Conservation (phyloP, 1,284 basidiomycete genomes). For the Melampsora abietis-canadensis region DNA sequence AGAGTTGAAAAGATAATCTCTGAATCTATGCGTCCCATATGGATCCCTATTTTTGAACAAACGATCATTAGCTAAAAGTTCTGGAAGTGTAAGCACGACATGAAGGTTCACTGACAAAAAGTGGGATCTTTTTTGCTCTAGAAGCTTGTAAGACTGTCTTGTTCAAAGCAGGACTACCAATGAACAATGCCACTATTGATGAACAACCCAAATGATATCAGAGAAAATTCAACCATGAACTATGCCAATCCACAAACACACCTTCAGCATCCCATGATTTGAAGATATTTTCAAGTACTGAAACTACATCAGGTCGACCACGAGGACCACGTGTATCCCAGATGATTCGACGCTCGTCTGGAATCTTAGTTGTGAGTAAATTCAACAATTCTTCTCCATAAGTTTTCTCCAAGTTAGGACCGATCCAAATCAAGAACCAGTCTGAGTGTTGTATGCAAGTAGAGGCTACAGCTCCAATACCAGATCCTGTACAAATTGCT, state of each 20-base stretch:
- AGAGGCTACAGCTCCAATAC: slow-evolving; percentile 69
- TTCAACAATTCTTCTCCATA: slow-evolving; percentile 70
- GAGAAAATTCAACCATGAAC: not conserved
- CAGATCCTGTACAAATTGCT: slow-evolving; percentile 72
- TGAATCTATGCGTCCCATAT: slow-evolving; percentile 12
- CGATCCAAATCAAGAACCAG: slow-evolving; percentile 69
- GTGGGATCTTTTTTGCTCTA: slow-evolving; percentile 19
- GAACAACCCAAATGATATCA: not conserved
- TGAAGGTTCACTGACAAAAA: slow-evolving; percentile 19
- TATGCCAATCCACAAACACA: slow-evolving; percentile 48
- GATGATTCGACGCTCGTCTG: slow-evolving; percentile 65
- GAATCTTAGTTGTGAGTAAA: slow-evolving; percentile 65
- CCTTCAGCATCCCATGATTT: slow-evolving; percentile 68
- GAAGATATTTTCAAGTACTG: slow-evolving; percentile 66
- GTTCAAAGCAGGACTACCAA: slow-evolving; percentile 32
- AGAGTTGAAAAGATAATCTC: not conserved
- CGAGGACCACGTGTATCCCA: slow-evolving; percentile 70
- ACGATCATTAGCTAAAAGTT: not conserved
- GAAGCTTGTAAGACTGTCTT: slow-evolving; percentile 8
- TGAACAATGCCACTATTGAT: slow-evolving; percentile 23
- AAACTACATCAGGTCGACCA: slow-evolving; percentile 71
- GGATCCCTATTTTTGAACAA: slow-evolving; percentile 15
- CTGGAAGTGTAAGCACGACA: not conserved
- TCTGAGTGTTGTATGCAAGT: slow-evolving; percentile 68
- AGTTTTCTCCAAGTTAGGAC: slow-evolving; percentile 59